Conservation (phyloP, 768 basidiomycete genomes). For the Panaeolus papilionaceus region DNA sequence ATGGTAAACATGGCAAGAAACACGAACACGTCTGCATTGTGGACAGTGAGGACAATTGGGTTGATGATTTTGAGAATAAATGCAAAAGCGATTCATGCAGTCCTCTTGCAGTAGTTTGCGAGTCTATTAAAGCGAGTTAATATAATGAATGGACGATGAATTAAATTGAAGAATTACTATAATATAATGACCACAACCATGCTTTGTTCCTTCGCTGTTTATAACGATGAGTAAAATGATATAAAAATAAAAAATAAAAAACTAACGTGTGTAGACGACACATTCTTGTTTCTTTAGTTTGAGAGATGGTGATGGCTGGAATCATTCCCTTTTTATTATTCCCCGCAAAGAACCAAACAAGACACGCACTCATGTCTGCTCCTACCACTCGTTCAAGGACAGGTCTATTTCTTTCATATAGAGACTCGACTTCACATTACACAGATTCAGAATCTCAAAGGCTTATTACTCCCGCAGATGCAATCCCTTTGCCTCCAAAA, state of each 20-base stretch:
- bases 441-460: conserved; percentile 46
- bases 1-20: conserved; percentile 18
- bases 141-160: neutral
- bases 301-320: neutral
- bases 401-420: conserved; percentile 91
- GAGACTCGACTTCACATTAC: conserved; percentile 71
- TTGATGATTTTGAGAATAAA: conserved; percentile 40
- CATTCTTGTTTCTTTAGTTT: conserved; percentile 39
- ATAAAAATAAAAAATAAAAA: conserved; percentile 24
- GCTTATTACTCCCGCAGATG: conserved; percentile 53
- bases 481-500: conserved; percentile 79
- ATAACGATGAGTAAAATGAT: conserved; percentile 28
- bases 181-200: conserved; percentile 83
- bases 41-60: conserved; percentile 45
- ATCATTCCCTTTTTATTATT: conserved; percentile 24
- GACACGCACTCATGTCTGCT: conserved; percentile 32
- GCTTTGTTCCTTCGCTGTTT: conserved; percentile 72
- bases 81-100: conserved; percentile 54
- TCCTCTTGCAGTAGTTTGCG: conserved; percentile 57
- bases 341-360: conserved; percentile 27
- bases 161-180: conserved; percentile 49
- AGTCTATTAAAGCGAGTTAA: conserved; percentile 42
- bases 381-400: conserved; percentile 84
- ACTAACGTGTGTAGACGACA: conserved; percentile 64
- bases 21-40: conserved; percentile 51